These are phyloP conservation scores for Acanthamoeba royreba DNA, from an alignment of 208 protist species.

Conservation along the genomic window DNA sequence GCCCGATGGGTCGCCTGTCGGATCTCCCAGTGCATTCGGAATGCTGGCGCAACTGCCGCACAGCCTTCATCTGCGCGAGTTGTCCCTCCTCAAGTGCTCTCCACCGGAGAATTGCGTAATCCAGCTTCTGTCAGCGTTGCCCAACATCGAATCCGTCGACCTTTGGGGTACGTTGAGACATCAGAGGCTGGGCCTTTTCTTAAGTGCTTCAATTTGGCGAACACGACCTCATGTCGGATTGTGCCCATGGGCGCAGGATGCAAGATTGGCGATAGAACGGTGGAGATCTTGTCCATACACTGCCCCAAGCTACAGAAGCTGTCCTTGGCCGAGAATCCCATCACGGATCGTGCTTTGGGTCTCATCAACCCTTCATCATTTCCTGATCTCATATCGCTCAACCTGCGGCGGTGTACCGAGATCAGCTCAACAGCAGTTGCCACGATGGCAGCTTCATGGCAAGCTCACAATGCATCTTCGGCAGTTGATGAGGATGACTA, in stretches of 20 bases:
- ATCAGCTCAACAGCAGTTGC: neutral
- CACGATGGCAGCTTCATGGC: neutral
- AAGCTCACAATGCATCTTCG: neutral
- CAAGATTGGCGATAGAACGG: neutral
- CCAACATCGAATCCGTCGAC: conserved; percentile 7
- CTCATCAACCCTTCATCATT: neutral
- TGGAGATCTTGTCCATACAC: neutral
- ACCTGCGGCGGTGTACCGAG: neutral
- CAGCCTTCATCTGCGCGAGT: neutral
- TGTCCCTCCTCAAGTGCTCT: conserved; percentile 21
- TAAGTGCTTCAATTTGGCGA: too few relatives aligned
- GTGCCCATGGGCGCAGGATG: too few relatives aligned
- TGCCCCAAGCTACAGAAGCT: neutral
- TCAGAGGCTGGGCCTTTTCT: neutral
- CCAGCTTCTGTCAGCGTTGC: neutral
- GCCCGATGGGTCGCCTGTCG: neutral
- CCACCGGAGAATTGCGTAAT: neutral
- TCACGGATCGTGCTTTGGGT: neutral
- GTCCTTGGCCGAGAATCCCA: conserved; percentile 19
- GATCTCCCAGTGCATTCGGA: neutral
- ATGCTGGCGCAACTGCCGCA: neutral
- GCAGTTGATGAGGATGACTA: neutral
- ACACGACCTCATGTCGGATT: too few relatives aligned
- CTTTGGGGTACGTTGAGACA: neutral
- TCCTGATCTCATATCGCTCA: neutral